Base-by-base conservation (phyloP, 2,329 filamentous ascomycete species). In the Fusarium avenaceum region DNA sequence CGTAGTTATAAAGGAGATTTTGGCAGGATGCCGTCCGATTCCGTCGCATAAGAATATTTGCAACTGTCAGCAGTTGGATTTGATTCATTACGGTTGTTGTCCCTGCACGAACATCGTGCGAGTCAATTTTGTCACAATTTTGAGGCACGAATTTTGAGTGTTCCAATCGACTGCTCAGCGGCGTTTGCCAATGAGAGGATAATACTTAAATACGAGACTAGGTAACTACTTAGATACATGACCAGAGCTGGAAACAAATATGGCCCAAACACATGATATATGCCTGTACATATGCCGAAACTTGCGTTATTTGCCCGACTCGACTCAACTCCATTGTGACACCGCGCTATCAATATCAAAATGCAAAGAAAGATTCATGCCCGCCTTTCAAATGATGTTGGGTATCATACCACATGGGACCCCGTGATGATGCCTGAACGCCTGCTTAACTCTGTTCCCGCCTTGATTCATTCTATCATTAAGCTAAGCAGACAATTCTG, bases 401-500 rank as follows among this genome's bases (percentile, higher is more conserved):
- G 76, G 76, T 78, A 78, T 78, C 75, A 73, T 71, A 72, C 69
- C 69, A 73, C 69, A 63, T 68, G 70, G 58, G 74, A 69, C 67
- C 65, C 57, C 70, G 66, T 33, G 57, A 73, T 63, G 47, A 74
- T 75, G 63, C 65, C 57, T 71, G 73, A 78, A 77, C 75, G 76
- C 76, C 65, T 57, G 61, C 57, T 71, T 68, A 72, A 76, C 64
- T 65, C 62, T 72, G 64, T 65, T 54, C 54, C 60, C 65, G 57
- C 63, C 65, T 67, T 58, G 65, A 70, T 66, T 65, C 69, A 48
- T 51, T 48, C 42, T 70, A 71, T 74, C 63, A 69, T 84, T 76
- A 86, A 64, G 80, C 80, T 77, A 86, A 64, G 80, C 80, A 71
- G 80, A 80, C 68, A 90, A 78, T 66, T 85, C 84, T 52, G 86